Conservation (phyloP, 257 asterid genomes). For the Rehmannia glutinosa region DNA sequence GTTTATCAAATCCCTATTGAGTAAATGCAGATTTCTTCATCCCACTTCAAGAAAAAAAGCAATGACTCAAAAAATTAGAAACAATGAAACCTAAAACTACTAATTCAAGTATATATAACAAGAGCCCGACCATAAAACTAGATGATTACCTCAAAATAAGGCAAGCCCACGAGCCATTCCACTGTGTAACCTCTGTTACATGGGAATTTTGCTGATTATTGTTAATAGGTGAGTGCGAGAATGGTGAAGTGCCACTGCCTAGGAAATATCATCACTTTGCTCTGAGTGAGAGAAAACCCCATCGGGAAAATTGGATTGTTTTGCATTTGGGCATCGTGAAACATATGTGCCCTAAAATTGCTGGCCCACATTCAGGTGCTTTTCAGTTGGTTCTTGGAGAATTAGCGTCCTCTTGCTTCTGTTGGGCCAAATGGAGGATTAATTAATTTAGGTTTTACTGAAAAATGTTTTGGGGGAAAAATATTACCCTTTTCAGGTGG, state of each 20-base stretch:
- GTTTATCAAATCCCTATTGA: background rate
- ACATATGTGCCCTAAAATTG: background rate
- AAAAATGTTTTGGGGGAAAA: no score
- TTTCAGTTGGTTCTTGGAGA: background rate
- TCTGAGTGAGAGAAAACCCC: background rate
- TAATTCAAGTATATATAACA: background rate
- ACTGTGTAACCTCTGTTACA: background rate
- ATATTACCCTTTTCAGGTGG: no score
- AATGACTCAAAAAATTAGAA: background rate
- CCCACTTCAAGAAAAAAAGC: background rate
- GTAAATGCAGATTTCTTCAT: background rate
- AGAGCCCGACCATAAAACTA: background rate
- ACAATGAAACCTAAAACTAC: background rate
- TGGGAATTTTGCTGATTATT: background rate
- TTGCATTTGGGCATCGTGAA: background rate
- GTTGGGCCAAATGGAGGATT: background rate
- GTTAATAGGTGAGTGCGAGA: background rate
- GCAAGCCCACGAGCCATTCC: slow-evolving; percentile 2
- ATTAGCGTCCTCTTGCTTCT: background rate
- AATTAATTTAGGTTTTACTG: no score
- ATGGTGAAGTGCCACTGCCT: background rate
- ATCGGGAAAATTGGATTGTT: background rate
- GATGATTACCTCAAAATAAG: background rate
- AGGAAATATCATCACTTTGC: slow-evolving; percentile 4
- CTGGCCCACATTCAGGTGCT: background rate